Base-by-base conservation (phyloP, 805 yeast species). In the Torulaspora gathmanii region DNA sequence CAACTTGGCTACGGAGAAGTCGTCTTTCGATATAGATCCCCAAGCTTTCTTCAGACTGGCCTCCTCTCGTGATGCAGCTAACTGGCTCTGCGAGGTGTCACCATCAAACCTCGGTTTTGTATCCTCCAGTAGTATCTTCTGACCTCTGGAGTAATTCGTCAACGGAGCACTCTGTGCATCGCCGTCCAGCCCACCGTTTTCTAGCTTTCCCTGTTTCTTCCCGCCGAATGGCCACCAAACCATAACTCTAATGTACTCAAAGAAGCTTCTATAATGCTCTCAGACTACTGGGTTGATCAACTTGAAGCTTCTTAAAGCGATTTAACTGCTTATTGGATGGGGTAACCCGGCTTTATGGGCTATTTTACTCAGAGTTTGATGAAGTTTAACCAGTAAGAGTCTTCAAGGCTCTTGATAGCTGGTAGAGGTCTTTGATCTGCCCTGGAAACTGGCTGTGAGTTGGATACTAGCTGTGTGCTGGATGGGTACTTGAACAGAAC, bases 1-100 rank as follows among this genome's bases (percentile, higher is more conserved):
- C 40, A 82, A 67, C 33, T 72, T 74, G 5, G 70, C 70, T 5
- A 80, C 53, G 2, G 71, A 63, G 56, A 85, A 80, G 52, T 83
- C 86, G 0, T 74, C 67, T 17, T 66, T 37, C 17, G 70, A 63
- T 10, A 84, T 61, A 4, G 72, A 54, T 7, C 62, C 57, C 44
- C 75, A 61, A 0, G 80, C 83, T 39, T 55, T 54, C 27, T 58
- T 60, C 13, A 68, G 64, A 63, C 64, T 63, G 12, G 64, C 57
- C 30, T 56, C 57, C 19, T 63, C 66, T 16, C 47, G 51, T 2
- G 55, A 56, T 3, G 56, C 47, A 16, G 66, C 54, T 29, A 25
- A 50, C 6, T 58, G 53, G n/a, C 50, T 47, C 41, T 43, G 51
- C 10, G 61, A 51, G 13, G 41, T 39, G 15, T 57, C 69, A 27